Percentiles rank a stretch among this genome's conserved stretches.
Conservation (phyloP, 2,329 filamentous ascomycete genomes). For the Arthrinium phaeospermum region DNA sequence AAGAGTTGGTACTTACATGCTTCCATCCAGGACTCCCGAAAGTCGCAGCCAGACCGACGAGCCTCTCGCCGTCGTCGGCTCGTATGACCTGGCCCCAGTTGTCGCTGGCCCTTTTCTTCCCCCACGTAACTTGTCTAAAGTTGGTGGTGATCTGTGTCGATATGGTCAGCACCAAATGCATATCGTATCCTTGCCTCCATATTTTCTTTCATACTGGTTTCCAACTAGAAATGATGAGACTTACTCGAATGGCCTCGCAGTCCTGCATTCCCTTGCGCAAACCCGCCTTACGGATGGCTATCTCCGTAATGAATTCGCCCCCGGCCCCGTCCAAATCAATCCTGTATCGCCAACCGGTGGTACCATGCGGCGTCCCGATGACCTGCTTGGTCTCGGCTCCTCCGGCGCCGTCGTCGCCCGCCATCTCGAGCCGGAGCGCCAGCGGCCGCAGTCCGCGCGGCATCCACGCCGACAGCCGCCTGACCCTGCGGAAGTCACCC, state of each 20-base stretch:
- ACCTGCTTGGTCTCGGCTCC: background rate
- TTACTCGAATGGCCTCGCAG: background rate
- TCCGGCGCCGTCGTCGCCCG: too few species aligned
- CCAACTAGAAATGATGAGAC: background rate
- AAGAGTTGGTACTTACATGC: background rate
- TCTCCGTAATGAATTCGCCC: background rate
- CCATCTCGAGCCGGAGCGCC: background rate
- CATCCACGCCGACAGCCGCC: background rate
- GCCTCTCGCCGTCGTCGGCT: background rate
- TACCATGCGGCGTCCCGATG: background rate
- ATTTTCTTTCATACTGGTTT: too few species aligned
- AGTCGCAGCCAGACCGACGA: background rate
- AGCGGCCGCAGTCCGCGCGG: too few species aligned
- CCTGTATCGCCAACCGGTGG: too few species aligned
- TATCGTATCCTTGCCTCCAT: too few species aligned
- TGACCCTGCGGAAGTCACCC: background rate
- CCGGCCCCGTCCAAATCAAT: too few species aligned
- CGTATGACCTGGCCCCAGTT: background rate
- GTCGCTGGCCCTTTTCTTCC: background rate
- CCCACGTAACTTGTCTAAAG: background rate
- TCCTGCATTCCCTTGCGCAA: too few species aligned
- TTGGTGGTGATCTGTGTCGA: background rate
- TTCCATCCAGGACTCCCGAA: background rate
- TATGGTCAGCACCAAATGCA: background rate
- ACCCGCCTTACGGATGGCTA: background rate